Evolutionary conservation across 2,329 filamentous ascomycete species (phyloP).

Genomic region (Fusarium aywerte): DNA sequence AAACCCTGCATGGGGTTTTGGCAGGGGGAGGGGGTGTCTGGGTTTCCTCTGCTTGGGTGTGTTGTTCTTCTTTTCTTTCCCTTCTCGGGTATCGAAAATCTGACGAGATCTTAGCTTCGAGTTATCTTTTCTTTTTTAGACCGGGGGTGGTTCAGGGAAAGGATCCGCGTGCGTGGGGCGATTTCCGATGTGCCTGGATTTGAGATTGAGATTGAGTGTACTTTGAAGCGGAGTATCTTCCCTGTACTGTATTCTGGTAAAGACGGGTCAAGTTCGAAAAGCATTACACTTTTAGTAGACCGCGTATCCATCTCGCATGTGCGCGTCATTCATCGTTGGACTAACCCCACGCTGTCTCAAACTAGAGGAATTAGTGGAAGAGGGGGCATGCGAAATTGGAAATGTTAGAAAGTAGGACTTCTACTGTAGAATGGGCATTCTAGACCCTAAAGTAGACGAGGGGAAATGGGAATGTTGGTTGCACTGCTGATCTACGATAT

Average conservation of each 20-base stretch:
- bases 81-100: conserved; percentile 20
- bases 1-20: neutral
- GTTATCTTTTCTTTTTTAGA: conserved; percentile 5
- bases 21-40: neutral
- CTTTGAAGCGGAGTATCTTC: neutral
- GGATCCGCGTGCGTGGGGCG: conserved; percentile 15
- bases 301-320: conserved; percentile 25
- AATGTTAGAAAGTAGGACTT: neutral
- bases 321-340: conserved; percentile 34
- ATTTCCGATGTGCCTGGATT: conserved; percentile 34
- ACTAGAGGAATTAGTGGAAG: neutral
- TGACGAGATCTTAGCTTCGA: neutral
- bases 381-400: conserved; percentile 1
- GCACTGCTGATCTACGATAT: conserved; percentile 14
- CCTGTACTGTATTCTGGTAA: conserved; percentile 26
- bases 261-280: conserved; percentile 5
- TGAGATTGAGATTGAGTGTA: neutral
- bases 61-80: neutral
- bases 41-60: too few species aligned
- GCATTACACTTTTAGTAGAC: conserved; percentile 29
- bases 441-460: neutral
- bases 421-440: neutral
- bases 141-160: neutral
- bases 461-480: conserved; percentile 14
- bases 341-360: conserved; percentile 5